Evolutionary conservation across 1,139 yeast genomes (phyloP), one percentile per base, ranked within the genome.

Genomic region (Pichia sp.): DNA sequence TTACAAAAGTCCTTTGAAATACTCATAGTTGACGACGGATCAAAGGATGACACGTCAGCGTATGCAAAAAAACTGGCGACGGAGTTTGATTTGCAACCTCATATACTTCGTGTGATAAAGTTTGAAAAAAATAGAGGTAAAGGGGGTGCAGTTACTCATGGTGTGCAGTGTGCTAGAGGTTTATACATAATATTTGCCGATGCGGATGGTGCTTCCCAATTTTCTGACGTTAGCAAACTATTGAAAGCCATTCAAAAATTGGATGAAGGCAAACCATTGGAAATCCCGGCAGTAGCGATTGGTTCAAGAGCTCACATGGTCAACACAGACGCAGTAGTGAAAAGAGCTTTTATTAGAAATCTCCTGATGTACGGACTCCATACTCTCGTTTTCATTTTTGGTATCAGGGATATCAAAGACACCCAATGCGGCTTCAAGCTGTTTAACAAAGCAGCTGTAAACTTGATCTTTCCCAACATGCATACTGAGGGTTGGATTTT

Each of bases 401-500:
- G 99, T 8, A 88, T 93, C 47, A 76, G 96, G 58, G 78, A 83
- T 10, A 81, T 95, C 56, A 82, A 85, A 55, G 99, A 93, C 68
- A 93, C 99, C 5, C 99, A 93, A 71, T 93, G 99, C 73, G 99
- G 99, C 6, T 93, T 95, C 74, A 93, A 93, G 69, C 73, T 93
- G 71, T 93, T 91, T 69, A 87, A 93, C 59, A 77, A 81, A 55
- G 72, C 74, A 12, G 85, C 97, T 0, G 78, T 85, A 18, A 65
- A 65, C 18, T 63, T 64, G 51, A 87, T 93, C 42, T 90, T 90
- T 69, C 97, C 98, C 4, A 85, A 79, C 60, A 81, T 95, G 87
- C 98, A 93, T 67, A 91, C 96, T 13, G 99, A 93, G 69, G 82
- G 99, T 53, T 93, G 99, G 99, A 93, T 95, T 41, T 93, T 93